These are phyloP conservation scores for Rhizophagus sp. DNA, from an alignment of 192 early-diverging fungal genomes.

Conservation along the genomic window DNA sequence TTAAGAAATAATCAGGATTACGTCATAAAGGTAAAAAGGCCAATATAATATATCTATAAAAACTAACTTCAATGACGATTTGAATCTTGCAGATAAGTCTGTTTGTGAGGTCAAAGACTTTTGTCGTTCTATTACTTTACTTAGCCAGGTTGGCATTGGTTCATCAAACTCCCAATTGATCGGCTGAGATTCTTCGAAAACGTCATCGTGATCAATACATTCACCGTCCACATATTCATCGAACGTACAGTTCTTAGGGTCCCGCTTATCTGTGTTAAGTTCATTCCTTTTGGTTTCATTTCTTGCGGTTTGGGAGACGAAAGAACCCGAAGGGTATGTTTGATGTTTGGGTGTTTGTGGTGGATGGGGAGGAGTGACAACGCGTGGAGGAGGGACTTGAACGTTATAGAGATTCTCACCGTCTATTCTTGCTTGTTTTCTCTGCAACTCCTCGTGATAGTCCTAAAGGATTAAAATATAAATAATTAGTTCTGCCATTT, in stretches of 20 bases:
- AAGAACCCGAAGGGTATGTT: background rate
- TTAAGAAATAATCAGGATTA: constrained; percentile 11
- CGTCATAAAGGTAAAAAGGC: constrained; percentile 5
- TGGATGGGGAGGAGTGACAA: background rate
- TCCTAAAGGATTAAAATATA: background rate
- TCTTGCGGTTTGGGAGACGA: background rate
- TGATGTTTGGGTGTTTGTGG: too few species aligned
- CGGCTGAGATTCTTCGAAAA: background rate
- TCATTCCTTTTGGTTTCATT: background rate
- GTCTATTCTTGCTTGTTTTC: background rate
- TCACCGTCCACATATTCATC: background rate
- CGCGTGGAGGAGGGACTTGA: background rate
- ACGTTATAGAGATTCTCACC: background rate
- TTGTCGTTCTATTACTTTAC: constrained; percentile 14
- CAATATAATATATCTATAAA: background rate
- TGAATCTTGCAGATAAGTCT: background rate
- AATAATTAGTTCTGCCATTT: background rate
- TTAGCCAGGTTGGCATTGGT: constrained; percentile 21
- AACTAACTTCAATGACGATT: constrained; percentile 7
- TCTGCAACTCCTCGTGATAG: background rate
- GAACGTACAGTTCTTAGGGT: background rate
- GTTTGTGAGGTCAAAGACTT: constrained; percentile 22
- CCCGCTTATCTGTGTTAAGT: background rate
- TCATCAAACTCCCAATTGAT: constrained; percentile 10
- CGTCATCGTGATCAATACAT: too few species aligned